Percentiles rank a stretch among this genome's conserved stretches.
phyloP scores from a whole-genome alignment of 2,329 filamentous ascomycete genomes.

The Epichloe elymi region DNA sequence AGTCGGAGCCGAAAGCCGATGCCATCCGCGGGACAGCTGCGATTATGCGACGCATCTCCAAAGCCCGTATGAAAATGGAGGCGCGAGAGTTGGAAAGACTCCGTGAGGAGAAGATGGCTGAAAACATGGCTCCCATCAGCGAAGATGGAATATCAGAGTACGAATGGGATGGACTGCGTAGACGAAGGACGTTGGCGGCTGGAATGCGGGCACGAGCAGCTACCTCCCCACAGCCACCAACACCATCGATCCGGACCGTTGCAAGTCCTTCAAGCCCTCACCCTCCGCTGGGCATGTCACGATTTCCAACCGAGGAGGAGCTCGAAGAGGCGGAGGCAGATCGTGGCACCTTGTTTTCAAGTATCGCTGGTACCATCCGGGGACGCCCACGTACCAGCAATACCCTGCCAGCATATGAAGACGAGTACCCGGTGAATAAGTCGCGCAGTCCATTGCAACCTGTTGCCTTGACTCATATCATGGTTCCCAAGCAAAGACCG shows the following conservation, averaged over 20 bases:
- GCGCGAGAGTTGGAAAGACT: constrained; percentile 65
- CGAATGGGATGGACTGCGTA: constrained; percentile 84
- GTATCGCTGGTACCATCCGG: constrained; percentile 41
- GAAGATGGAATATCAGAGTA: constrained; percentile 59
- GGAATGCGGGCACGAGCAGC: constrained; percentile 17
- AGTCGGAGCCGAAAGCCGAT: constrained; percentile 90
- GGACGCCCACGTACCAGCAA: constrained; percentile 21
- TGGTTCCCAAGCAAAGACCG: constrained; percentile 33
- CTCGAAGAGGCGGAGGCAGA: constrained; percentile 35
- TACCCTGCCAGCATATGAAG: constrained; percentile 18
- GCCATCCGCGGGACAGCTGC: constrained; percentile 85
- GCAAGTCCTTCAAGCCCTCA: constrained; percentile 16
- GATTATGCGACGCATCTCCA: constrained; percentile 72
- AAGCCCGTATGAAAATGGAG: constrained; percentile 63
- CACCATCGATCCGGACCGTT: constrained; percentile 12
- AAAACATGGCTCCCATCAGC: constrained; percentile 58
- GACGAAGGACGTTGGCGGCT: constrained; percentile 45
- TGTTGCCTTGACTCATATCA: constrained; percentile 49
- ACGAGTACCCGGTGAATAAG: constrained; percentile 27
- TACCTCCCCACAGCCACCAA: constrained; percentile 14
- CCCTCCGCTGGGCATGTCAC: constrained; percentile 63
- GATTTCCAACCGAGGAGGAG: constrained; percentile 55
- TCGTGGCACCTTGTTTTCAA: constrained; percentile 36
- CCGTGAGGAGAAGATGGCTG: constrained; percentile 61
- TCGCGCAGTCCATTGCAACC: constrained; percentile 45